Conservation (phyloP, 768 basidiomycete genomes). For the Pisolithus marmoratus region DNA sequence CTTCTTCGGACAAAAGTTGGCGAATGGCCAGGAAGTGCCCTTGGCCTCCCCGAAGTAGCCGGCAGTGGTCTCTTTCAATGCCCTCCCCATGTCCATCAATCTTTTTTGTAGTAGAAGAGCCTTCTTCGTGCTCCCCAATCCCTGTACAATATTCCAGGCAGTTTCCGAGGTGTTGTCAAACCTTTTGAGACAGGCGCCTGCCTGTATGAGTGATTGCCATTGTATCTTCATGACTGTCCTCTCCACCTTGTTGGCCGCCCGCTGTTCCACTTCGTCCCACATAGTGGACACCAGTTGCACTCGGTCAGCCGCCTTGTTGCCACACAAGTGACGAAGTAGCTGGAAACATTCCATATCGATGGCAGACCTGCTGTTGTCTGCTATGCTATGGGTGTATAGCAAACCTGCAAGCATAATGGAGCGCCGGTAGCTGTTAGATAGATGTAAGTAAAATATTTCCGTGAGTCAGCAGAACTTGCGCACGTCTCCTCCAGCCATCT, state of each 20-base stretch:
- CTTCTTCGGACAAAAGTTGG: no score
- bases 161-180: neutral
- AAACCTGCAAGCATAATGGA: neutral
- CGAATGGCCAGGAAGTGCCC: no score
- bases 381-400: neutral
- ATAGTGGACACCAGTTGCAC: neutral
- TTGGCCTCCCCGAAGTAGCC: no score
- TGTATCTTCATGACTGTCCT: neutral
- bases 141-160: neutral
- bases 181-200: neutral
- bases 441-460: neutral
- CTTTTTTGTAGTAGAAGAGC: neutral
- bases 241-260: neutral
- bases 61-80: neutral
- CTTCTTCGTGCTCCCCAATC: neutral
- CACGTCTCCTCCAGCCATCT: neutral
- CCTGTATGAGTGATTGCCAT: neutral
- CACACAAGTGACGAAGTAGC: neutral
- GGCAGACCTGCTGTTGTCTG: neutral
- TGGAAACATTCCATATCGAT: neutral
- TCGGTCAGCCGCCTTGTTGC: neutral
- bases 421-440: neutral
- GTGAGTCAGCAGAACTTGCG: neutral
- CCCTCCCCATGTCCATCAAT: no score
- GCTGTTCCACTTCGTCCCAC: neutral